phyloP scores from a whole-genome alignment of 805 yeast species.

The Candida ascalaphidarum region DNA sequence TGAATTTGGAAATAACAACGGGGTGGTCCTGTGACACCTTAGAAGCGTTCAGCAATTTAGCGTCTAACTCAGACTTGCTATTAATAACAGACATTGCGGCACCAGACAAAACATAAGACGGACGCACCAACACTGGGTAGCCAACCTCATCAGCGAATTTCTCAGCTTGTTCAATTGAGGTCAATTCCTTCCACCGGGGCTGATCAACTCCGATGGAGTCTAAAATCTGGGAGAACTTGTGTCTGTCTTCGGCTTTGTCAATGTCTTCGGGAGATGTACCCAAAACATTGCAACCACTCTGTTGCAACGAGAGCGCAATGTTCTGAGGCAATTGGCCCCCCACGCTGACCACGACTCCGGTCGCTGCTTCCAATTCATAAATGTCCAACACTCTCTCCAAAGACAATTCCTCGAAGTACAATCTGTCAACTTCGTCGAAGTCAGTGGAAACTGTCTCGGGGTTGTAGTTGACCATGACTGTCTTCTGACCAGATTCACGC shows the following conservation, averaged over 20 bases:
- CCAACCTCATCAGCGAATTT: constrained; percentile 78
- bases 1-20: constrained; percentile 93
- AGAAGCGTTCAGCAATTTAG: constrained; percentile 79
- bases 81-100: constrained; percentile 97
- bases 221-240: constrained; percentile 89
- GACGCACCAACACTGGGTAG: constrained; percentile 95
- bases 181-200: constrained; percentile 95
- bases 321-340: constrained; percentile 99
- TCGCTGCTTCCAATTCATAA: constrained; percentile 82
- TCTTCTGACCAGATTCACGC: constrained; percentile 77
- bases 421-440: constrained; percentile 95
- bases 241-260: constrained; percentile 97
- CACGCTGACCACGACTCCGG: constrained; percentile 90
- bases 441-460: constrained; percentile 99
- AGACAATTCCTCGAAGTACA: constrained; percentile 91
- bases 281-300: constrained; percentile 76
- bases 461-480: constrained; percentile 92
- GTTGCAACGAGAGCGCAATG: constrained; percentile 79
- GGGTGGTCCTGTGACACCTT: constrained; percentile 95
- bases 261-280: constrained; percentile 95
- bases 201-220: constrained; percentile 92
- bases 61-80: constrained; percentile 68
- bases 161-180: constrained; percentile 80
- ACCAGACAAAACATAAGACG: constrained; percentile 94
- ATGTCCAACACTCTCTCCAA: constrained; percentile 97